Base-by-base conservation (phyloP, 352 stramenopile species). In the Pythium coloratum region DNA sequence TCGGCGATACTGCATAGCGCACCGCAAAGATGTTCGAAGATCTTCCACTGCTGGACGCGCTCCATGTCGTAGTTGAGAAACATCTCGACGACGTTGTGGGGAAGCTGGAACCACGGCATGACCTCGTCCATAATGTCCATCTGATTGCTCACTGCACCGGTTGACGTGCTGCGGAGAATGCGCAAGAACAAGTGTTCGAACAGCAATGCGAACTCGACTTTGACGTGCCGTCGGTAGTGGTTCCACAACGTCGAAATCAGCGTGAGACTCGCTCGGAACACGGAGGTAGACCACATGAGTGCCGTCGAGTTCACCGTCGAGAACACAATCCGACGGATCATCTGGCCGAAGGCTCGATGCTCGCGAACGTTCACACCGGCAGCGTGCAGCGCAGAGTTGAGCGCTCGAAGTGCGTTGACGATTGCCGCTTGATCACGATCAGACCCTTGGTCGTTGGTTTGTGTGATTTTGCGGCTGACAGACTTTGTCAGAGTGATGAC, bases 1-100 rank as follows among this genome's bases (percentile, higher is more conserved):
- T 96, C 88, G 13, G 84, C 81, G 36, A 94, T 92, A 13, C 74
- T 88, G 34, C 88, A 92, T 30, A 96, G 57, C 0, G 82, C 81
- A 0, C 77, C 85, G 55, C 81, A 94, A 36, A 94, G 79, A 36
- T 92, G 88, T 66, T 96, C 88, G 53, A 94, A 94, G 33, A 94
- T 94, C 55, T 94, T 96, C 88, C 88, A 96, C 59, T 95, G 84
- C 55, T 96, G 88, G 14, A 94, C 81, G 24, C 85, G 73, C 60
- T 96, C 86, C 75, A 96, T 76, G 70, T 96, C 88, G 49, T 94
- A 96, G 59, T 96, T 96, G 24, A 93, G 66, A 53, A 96, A 96
- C 7, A 96, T 90, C 62, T 96, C 88, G 33, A 96, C 83, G 12
- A 96, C 81, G 38, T 96, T 96, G 69, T 93, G 86, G 2, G 88